Percentiles rank a stretch among this genome's conserved stretches.
phyloP scores from a whole-genome alignment of 257 asterid genomes.

The Gardenia jasminoides region DNA sequence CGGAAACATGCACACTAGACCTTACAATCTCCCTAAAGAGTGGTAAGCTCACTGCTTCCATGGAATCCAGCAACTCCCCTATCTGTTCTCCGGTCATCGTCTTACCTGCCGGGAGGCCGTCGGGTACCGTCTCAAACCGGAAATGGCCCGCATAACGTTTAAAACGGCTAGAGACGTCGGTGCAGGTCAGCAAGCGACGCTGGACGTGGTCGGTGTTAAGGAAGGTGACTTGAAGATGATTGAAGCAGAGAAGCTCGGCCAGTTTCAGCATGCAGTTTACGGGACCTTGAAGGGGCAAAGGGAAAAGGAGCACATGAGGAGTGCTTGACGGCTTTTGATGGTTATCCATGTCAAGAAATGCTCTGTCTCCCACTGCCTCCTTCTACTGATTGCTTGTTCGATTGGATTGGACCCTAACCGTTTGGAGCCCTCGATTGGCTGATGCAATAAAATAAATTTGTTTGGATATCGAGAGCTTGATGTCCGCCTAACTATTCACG shows the following conservation, averaged over 20 bases:
- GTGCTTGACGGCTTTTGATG: not conserved
- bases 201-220: slow-evolving; percentile 38
- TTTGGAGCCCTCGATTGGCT: not conserved
- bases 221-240: slow-evolving; percentile 52
- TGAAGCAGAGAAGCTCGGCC: slow-evolving; percentile 53
- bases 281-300: slow-evolving; percentile 59
- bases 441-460: not conserved
- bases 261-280: slow-evolving; percentile 63
- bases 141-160: slow-evolving; percentile 34
- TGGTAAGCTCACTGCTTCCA: slow-evolving; percentile 37
- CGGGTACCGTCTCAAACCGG: slow-evolving; percentile 43
- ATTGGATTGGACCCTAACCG: not conserved
- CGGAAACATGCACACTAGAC: slow-evolving; percentile 4
- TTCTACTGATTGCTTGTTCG: not conserved
- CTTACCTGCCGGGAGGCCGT: slow-evolving; percentile 53
- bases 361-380: not conserved
- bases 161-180: slow-evolving; percentile 44
- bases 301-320: slow-evolving; percentile 66
- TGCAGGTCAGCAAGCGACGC: slow-evolving; percentile 40
- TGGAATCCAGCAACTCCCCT: slow-evolving; percentile 44
- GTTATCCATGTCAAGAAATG: slow-evolving; percentile 7
- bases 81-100: slow-evolving; percentile 43
- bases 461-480: not conserved
- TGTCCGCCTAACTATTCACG: not conserved
- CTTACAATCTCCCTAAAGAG: slow-evolving; percentile 43